Conservation (phyloP, 1,139 yeast species). For the Suhomyces bribrorum region DNA sequence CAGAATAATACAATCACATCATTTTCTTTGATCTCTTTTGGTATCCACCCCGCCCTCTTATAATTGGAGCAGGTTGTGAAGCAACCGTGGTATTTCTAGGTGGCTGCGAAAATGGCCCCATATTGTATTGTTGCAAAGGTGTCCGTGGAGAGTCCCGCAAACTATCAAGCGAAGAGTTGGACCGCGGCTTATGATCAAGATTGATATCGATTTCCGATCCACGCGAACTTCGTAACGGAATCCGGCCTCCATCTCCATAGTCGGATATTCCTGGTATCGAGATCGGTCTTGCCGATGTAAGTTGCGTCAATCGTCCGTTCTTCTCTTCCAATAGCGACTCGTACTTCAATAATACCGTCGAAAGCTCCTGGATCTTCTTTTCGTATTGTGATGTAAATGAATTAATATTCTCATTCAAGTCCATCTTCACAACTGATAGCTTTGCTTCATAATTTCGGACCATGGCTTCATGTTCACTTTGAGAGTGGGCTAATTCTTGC, state of each 20-base stretch:
- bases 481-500: conserved; percentile 18
- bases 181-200: conserved; percentile 9
- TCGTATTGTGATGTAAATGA: conserved; percentile 17
- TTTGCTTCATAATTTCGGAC: conserved; percentile 27
- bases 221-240: conserved; percentile 12
- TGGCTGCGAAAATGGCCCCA: conserved; percentile 1
- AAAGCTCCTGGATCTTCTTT: conserved; percentile 33
- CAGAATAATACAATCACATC: too few relatives aligned
- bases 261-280: conserved; percentile 33
- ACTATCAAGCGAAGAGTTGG: conserved; percentile 16
- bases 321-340: conserved; percentile 42
- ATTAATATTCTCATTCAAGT: conserved; percentile 17
- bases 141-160: conserved; percentile 7
- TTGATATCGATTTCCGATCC: conserved; percentile 7
- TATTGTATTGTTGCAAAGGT: conserved; percentile 2
- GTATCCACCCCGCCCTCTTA: conserved; percentile 53
- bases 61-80: conserved; percentile 28
- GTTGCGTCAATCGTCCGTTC: conserved; percentile 35
- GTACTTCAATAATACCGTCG: conserved; percentile 31
- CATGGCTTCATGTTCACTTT: conserved; percentile 19
- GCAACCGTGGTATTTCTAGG: conserved; percentile 4
- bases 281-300: conserved; percentile 46
- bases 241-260: conserved; percentile 9
- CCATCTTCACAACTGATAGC: conserved; percentile 27
- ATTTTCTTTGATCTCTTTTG: conserved; percentile 47